These are phyloP conservation scores for Quercus aquifolioides DNA, from an alignment of 306 rosid genomes.

Conservation along the genomic window DNA sequence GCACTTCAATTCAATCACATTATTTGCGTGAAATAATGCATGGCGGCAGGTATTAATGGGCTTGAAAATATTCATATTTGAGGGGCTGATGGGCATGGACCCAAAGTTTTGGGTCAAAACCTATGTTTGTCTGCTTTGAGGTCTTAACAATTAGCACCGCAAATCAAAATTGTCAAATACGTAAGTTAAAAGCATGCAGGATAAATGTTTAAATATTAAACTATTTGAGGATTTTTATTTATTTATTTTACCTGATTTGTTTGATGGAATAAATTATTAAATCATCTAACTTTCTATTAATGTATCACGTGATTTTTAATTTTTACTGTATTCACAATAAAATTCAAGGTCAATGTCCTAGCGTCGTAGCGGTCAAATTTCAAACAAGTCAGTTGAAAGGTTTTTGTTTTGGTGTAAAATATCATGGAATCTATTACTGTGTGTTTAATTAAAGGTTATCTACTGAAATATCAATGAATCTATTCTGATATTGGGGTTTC, in stretches of 20 bases:
- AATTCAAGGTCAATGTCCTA: constrained; percentile 27
- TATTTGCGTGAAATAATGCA: neutral
- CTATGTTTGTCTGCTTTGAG: too few relatives aligned
- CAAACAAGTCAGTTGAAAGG: constrained; percentile 12
- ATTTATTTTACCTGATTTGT: neutral
- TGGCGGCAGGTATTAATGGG: too few relatives aligned
- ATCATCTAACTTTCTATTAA: neutral
- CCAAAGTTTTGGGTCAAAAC: neutral
- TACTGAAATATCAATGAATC: neutral
- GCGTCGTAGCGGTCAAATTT: constrained; percentile 12
- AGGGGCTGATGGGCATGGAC: neutral
- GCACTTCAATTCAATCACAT: neutral
- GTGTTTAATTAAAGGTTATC: neutral
- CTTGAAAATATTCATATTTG: neutral
- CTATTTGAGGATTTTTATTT: too few relatives aligned
- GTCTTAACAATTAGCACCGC: too few relatives aligned
- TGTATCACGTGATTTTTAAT: constrained; percentile 26
- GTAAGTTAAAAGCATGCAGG: too few relatives aligned
- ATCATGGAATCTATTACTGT: neutral
- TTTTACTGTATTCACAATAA: neutral
- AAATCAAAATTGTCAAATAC: too few relatives aligned
- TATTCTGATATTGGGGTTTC: constrained; percentile 7
- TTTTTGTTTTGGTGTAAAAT: neutral
- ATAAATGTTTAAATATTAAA: too few relatives aligned
- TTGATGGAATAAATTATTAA: neutral